Conservation (phyloP, 495 filamentous ascomycete genomes). For the Daldinia decipiens region DNA sequence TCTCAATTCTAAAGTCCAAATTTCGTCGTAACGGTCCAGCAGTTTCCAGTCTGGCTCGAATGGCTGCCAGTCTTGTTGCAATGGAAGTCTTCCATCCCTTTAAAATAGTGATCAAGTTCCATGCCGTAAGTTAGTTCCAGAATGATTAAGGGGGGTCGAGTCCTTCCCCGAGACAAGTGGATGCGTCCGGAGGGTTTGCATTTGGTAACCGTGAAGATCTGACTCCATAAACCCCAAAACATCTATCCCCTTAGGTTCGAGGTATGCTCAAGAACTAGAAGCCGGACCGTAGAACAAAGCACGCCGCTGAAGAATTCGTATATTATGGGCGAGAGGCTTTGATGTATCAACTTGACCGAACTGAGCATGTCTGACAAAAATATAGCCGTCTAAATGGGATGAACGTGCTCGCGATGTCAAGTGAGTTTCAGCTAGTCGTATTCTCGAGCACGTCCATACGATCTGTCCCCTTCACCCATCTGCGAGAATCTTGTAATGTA, state of each 20-base stretch:
- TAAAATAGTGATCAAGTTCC: neutral
- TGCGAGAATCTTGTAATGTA: neutral
- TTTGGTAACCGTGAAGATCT: neutral
- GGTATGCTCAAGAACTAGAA: neutral
- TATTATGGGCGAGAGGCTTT: neutral
- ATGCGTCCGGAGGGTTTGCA: neutral
- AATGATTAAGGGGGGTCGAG: neutral
- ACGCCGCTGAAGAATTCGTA: neutral
- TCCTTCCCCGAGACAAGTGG: neutral
- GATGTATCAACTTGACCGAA: neutral
- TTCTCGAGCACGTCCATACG: neutral
- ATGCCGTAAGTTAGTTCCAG: neutral
- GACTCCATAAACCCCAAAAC: neutral
- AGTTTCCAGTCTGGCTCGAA: neutral
- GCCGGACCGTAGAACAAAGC: neutral
- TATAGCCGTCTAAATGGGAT: neutral
- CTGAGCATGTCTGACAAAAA: neutral
- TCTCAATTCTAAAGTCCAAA: neutral
- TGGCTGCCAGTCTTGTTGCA: neutral
- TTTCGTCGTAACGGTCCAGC: neutral
- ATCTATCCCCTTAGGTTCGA: neutral
- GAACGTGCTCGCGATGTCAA: neutral
- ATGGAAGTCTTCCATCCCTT: neutral
- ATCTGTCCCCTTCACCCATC: neutral
- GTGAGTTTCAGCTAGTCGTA: neutral